Evolutionary conservation across 163 green algal genomes (phyloP), one percentile per base, ranked within the genome.

Genomic region (Scenedesmus sp.): DNA sequence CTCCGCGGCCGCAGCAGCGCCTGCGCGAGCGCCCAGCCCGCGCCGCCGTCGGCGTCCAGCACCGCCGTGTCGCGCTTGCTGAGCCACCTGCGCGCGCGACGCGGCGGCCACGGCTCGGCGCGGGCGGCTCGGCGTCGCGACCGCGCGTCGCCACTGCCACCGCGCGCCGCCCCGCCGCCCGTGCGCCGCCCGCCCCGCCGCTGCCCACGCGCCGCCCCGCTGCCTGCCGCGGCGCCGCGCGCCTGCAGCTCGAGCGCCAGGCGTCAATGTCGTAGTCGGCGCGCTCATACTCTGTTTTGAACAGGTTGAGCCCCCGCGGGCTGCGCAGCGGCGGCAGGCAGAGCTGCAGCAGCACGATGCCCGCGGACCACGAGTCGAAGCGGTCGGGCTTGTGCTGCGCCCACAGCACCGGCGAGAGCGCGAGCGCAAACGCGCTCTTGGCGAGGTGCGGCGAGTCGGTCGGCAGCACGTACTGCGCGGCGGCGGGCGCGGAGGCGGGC

Each of bases 391-490:
- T 91, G 87, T 98, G 94, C 39, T 97, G 89, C n/a, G 91, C 87
- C 95, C 96, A 99, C 65, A 98, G 89, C 78, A 98, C 89, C 60
- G 94, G 95, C 14, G 90, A 97, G 65, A 99, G 86, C 4, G 84
- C 93, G 45, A 93, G 83, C 66, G 45, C 89, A 26, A 96, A 91
- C 9, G 77, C 48, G 11, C 75, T 75, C 65, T 85, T 87, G 60
- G 78, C 67, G 14, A 91, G 84, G 79, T 91, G 78, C 0, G 93
- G 92, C 1, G 89, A 93, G 77, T 95, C 88, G 26, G 87, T 96
- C 60, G 85, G 89, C 87, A 98, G 94, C 62, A 97, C 92, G 81
- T 94, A 97, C 88, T 98, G 78, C 57, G 42, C 14, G 26, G 48
- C 9, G 11, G 42, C 42, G 11, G 31, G 54, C 15, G 58, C 14